Evolutionary conservation across 169 alveolate genomes (phyloP).

Genomic region (Cytauxzoon felis): DNA sequence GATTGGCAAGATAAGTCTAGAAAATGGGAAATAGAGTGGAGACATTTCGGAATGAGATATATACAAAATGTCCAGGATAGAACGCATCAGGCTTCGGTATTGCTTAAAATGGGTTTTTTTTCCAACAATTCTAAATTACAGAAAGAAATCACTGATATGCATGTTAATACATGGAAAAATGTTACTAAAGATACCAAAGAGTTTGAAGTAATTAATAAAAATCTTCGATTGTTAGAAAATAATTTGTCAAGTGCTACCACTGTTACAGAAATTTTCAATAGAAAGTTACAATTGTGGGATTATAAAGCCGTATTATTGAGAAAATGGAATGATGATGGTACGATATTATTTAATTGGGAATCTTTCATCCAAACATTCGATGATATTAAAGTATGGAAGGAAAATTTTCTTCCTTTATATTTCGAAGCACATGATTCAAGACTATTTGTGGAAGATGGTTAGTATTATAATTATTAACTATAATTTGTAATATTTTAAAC

Average conservation of each 20-base stretch:
- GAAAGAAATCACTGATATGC: slow-evolving; percentile 1
- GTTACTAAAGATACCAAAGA: neutral
- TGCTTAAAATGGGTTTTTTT: slow-evolving; percentile 2
- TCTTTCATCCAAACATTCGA: slow-evolving; percentile 22
- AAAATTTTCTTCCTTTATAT: slow-evolving; percentile 11
- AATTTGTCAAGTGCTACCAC: neutral
- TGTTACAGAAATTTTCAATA: neutral
- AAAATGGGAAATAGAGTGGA: slow-evolving; percentile 10
- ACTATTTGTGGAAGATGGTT: too few species aligned
- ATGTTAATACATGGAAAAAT: neutral
- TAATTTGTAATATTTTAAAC: too few species aligned
- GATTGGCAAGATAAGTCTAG: neutral
- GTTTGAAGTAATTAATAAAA: neutral
- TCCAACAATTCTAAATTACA: slow-evolving; percentile 10
- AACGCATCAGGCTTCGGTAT: slow-evolving; percentile 4
- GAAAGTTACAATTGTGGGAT: slow-evolving; percentile 16
- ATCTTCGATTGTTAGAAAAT: neutral
- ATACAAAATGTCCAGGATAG: neutral
- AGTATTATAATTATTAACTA: too few species aligned
- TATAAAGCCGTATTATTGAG: slow-evolving; percentile 8
- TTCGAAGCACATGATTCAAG: slow-evolving; percentile 3
- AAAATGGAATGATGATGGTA: slow-evolving; percentile 24
- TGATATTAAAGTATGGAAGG: slow-evolving; percentile 18
- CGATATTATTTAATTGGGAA: slow-evolving; percentile 28
- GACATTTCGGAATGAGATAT: slow-evolving; percentile 1